Evolutionary conservation across 768 basidiomycete species (phyloP).

Genomic region (Trametes meyenii): DNA sequence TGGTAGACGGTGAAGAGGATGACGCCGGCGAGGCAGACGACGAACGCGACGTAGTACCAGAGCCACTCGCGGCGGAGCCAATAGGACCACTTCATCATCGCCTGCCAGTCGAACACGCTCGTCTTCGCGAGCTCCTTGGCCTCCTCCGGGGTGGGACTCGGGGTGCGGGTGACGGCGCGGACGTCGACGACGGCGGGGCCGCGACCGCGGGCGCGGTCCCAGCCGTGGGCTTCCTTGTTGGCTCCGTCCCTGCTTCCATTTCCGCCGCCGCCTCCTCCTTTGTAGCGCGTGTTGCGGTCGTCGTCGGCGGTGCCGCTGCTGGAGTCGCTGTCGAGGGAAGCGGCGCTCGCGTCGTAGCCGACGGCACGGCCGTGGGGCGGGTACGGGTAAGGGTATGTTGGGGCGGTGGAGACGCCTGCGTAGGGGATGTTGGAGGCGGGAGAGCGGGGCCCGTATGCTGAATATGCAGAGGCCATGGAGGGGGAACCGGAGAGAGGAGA

Average conservation of each 20-base stretch:
- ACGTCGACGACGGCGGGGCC: conserved; percentile 20
- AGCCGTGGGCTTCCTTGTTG: conserved; percentile 5
- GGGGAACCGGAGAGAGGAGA: neutral
- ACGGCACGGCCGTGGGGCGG: conserved; percentile 15
- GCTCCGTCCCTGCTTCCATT: neutral
- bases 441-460: conserved; percentile 18
- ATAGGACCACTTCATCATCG: conserved; percentile 32
- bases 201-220: neutral
- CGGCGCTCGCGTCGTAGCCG: conserved; percentile 20
- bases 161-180: conserved; percentile 33
- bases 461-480: conserved; percentile 22
- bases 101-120: conserved; percentile 36
- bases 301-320: conserved; percentile 13
- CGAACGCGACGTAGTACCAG: conserved; percentile 40
- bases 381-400: conserved; percentile 25
- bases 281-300: neutral
- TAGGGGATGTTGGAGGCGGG: conserved; percentile 23
- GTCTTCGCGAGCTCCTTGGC: conserved; percentile 33
- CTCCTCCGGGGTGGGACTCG: conserved; percentile 41
- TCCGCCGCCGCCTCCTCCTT: neutral
- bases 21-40: conserved; percentile 37
- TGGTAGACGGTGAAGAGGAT: conserved; percentile 49
- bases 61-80: conserved; percentile 40
- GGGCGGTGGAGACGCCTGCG: conserved; percentile 12
- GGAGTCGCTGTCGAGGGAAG: conserved; percentile 24